Conservation (phyloP, 371 early-diverging fungal species). For the Smittium mucronatum region DNA sequence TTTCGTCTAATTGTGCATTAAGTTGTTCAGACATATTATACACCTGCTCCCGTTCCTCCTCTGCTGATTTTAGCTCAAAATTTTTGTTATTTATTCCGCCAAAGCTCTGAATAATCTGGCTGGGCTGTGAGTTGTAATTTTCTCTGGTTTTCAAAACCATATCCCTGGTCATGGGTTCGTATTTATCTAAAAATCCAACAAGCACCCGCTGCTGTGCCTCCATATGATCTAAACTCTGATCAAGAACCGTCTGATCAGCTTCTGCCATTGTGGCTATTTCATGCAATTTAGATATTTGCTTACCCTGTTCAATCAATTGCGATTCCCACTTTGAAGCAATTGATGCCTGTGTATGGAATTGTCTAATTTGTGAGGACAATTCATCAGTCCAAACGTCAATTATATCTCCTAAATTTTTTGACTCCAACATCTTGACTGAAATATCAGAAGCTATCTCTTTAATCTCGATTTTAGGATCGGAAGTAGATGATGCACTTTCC, state of each 20-base stretch:
- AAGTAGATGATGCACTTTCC: not conserved
- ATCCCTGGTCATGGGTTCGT: conserved; percentile 41
- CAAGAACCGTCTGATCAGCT: conserved; percentile 58
- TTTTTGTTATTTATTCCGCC: not conserved
- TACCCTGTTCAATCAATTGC: conserved; percentile 68
- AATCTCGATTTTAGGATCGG: not conserved
- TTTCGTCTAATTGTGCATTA: conserved; percentile 74
- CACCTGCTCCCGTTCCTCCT: conserved; percentile 72
- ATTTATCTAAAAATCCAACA: conserved; percentile 56
- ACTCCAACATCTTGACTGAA: conserved; percentile 45
- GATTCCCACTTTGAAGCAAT: conserved; percentile 79
- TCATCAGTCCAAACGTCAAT: conserved; percentile 74
- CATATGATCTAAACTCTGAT: conserved; percentile 70
- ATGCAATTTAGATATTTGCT: conserved; percentile 59
- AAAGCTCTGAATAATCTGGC: not conserved
- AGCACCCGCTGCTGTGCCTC: conserved; percentile 76
- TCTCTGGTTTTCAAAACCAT: conserved; percentile 21
- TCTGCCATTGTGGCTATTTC: conserved; percentile 59
- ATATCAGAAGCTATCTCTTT: conserved; percentile 4
- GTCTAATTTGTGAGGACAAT: conserved; percentile 56
- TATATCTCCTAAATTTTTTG: conserved; percentile 76
- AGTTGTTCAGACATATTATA: conserved; percentile 72
- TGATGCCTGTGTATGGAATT: conserved; percentile 75
- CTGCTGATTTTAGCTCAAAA: conserved; percentile 39
- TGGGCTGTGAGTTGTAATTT: conserved; percentile 6